Evolutionary conservation across 768 basidiomycete species (phyloP).

Genomic region (Rickenella mellea): DNA sequence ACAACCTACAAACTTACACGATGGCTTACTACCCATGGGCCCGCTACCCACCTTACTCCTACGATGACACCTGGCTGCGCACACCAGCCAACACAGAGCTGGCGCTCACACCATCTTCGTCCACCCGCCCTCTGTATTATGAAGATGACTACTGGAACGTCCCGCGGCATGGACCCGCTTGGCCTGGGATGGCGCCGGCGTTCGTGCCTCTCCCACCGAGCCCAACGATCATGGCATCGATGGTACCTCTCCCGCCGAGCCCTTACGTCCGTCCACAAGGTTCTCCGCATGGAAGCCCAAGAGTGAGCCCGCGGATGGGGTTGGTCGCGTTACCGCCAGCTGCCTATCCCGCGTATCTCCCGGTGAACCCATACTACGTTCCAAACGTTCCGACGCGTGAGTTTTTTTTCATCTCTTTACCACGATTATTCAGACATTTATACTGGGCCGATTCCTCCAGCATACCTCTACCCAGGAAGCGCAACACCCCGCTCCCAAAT

Average conservation of each 20-base stretch:
- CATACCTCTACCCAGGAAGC: neutral
- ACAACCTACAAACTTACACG: too few species aligned
- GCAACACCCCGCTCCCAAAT: neutral
- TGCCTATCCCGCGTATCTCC: neutral
- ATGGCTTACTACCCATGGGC: too few species aligned
- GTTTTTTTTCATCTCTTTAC: neutral
- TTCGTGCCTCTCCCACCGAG: constrained; percentile 1
- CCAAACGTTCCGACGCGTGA: neutral
- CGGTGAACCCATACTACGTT: neutral
- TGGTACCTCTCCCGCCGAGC: neutral
- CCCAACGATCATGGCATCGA: neutral
- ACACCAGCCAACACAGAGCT: neutral
- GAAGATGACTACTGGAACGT: neutral
- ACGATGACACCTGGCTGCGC: neutral
- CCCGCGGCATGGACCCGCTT: too few species aligned
- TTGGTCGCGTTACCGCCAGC: neutral
- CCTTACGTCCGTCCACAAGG: neutral
- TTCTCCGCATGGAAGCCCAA: too few species aligned
- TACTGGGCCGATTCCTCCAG: neutral
- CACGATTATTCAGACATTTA: neutral
- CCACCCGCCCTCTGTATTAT: neutral
- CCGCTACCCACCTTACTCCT: too few species aligned
- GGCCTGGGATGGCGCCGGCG: neutral
- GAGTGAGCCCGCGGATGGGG: neutral
- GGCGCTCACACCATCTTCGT: too few species aligned